phyloP scores from a whole-genome alignment of 2,329 filamentous ascomycete genomes.

The Myriangium duriaei region DNA sequence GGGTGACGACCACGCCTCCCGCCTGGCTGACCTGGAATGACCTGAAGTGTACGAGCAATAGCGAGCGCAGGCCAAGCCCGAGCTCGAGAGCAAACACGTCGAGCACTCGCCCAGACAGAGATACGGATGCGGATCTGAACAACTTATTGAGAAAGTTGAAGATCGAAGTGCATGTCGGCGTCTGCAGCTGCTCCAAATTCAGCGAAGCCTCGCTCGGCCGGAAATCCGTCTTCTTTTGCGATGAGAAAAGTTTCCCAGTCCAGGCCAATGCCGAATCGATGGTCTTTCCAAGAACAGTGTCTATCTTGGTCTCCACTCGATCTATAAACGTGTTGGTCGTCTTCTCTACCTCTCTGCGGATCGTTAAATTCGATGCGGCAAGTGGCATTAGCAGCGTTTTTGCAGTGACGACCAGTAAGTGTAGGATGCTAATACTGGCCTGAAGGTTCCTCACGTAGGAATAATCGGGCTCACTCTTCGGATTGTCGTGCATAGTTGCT shows the following conservation, averaged over 20 bases:
- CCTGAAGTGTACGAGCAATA: conserved; percentile 87
- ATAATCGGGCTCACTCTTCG: conserved; percentile 77
- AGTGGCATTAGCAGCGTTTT: conserved; percentile 81
- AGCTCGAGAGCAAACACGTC: conserved; percentile 74
- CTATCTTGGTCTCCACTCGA: conserved; percentile 75
- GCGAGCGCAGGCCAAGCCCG: conserved; percentile 60
- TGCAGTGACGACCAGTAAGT: conserved; percentile 87
- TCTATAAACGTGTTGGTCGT: conserved; percentile 61
- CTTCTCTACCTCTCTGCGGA: conserved; percentile 80
- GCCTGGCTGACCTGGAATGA: conserved; percentile 88
- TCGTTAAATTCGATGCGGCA: conserved; percentile 78
- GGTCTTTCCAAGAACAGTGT: conserved; percentile 54
- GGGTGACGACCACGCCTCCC: conserved; percentile 86
- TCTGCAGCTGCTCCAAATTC: conserved; percentile 61
- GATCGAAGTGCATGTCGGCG: conserved; percentile 69
- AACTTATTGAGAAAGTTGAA: conserved; percentile 62
- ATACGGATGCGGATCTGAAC: conserved; percentile 48
- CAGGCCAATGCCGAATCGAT: conserved; percentile 65
- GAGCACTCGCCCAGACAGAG: conserved; percentile 74
- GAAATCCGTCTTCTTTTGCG: conserved; percentile 83
- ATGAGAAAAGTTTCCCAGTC: conserved; percentile 56
- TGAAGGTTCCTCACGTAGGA: conserved; percentile 68
- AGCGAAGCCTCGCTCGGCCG: conserved; percentile 68
- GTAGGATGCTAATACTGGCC: conserved; percentile 75
- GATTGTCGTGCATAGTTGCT: conserved; percentile 58